Evolutionary conservation across 257 asterid species (phyloP).

Genomic region (Coffea canephora): DNA sequence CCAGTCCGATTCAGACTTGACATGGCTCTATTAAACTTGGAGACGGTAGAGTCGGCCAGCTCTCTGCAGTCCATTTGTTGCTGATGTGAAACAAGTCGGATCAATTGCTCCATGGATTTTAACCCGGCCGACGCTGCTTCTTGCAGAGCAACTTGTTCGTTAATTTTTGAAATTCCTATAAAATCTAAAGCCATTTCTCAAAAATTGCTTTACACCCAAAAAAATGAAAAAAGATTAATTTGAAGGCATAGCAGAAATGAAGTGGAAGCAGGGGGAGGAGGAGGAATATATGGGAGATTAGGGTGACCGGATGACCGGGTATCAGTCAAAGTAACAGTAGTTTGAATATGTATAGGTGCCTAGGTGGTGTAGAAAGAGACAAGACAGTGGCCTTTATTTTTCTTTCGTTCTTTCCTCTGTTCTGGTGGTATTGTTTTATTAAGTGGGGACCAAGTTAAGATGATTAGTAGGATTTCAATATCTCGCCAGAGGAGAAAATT

Average conservation of each 20-base stretch:
- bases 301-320: constrained; percentile 54
- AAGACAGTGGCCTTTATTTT: too few species aligned
- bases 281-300: constrained; percentile 31
- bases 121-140: constrained; percentile 74
- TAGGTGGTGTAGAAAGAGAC: neutral
- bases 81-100: constrained; percentile 53
- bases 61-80: constrained; percentile 60
- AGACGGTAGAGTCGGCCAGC: constrained; percentile 64
- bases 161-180: constrained; percentile 32
- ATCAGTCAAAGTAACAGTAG: constrained; percentile 35
- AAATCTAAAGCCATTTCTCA: constrained; percentile 52
- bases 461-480: too few species aligned
- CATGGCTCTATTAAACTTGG: constrained; percentile 50
- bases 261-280: neutral
- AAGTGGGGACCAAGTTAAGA: too few species aligned
- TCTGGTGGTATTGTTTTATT: too few species aligned
- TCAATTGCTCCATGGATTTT: constrained; percentile 70
- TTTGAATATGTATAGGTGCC: neutral
- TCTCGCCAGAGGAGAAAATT: too few species aligned
- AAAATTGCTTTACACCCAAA: constrained; percentile 6
- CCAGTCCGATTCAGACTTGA: constrained; percentile 56
- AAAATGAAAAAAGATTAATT: neutral
- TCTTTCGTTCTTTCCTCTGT: too few species aligned
- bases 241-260: neutral
- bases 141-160: constrained; percentile 55